These are phyloP conservation scores for Phaseolus lunatus DNA, from an alignment of 306 rosid species.

Conservation along the genomic window DNA sequence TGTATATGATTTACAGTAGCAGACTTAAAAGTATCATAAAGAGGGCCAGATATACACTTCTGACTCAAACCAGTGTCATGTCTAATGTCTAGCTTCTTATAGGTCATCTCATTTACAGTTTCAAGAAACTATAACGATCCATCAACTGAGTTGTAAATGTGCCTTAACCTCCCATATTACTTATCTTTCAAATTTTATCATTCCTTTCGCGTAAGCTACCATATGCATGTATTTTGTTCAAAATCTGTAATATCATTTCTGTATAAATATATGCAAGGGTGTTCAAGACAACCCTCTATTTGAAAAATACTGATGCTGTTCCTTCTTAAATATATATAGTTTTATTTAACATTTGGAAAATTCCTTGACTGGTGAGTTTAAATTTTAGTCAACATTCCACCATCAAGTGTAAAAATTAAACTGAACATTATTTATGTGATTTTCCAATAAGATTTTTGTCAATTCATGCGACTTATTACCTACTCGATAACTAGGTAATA, in stretches of 20 bases:
- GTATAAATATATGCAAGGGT: too few relatives aligned
- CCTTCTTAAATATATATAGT: background rate
- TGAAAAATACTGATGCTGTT: background rate
- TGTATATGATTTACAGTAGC: background rate
- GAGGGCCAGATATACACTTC: conserved; percentile 7
- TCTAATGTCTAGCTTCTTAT: conserved; percentile 28
- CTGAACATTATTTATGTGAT: background rate
- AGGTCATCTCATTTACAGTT: conserved; percentile 30
- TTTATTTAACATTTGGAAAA: background rate
- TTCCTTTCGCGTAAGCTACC: background rate
- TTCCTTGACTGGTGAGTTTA: background rate
- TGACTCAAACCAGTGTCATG: conserved; percentile 33
- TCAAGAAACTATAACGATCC: conserved; percentile 18
- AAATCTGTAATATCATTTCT: too few relatives aligned
- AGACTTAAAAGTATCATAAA: conserved; percentile 15
- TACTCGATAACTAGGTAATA: background rate
- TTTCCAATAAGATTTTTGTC: background rate
- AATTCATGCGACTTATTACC: background rate
- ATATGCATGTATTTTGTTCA: background rate
- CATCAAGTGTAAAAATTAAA: background rate
- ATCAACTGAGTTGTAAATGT: conserved; percentile 8
- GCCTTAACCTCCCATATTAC: background rate
- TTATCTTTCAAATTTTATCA: background rate
- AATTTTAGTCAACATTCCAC: background rate
- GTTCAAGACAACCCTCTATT: background rate